A percentile compares a stretch with the other conserved stretches of the same genome.
Evolutionary conservation across 305 asterid species (phyloP).

Genomic region (Coffea humblotiana): DNA sequence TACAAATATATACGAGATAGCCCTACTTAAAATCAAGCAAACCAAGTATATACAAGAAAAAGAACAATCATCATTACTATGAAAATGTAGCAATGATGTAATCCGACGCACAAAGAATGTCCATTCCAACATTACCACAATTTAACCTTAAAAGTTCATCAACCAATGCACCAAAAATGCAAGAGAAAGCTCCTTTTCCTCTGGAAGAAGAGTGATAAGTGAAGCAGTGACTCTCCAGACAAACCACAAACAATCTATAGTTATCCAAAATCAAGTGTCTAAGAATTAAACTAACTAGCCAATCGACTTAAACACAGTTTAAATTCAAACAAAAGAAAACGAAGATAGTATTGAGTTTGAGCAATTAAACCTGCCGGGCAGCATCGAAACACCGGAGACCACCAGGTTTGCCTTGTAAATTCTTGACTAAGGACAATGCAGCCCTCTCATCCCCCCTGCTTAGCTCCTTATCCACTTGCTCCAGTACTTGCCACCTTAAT

Average conservation of each 20-base stretch:
- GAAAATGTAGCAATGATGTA: too few relatives aligned
- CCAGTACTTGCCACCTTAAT: conserved; percentile 45
- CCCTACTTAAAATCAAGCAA: neutral
- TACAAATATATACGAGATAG: neutral
- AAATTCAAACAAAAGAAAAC: neutral
- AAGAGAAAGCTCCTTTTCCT: neutral
- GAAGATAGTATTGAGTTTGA: conserved; percentile 2
- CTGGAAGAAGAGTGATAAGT: neutral
- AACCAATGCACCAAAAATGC: neutral
- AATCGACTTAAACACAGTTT: neutral
- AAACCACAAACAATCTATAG: neutral
- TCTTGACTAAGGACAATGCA: conserved; percentile 68
- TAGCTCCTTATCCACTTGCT: conserved; percentile 78
- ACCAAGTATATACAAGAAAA: neutral
- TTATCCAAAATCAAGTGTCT: neutral
- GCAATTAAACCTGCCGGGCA: conserved; percentile 72
- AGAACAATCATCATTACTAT: neutral
- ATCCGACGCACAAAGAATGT: neutral
- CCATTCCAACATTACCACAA: neutral
- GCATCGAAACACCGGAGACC: conserved; percentile 86
- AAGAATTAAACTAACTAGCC: neutral
- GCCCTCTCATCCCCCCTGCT: conserved; percentile 69
- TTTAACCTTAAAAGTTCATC: neutral
- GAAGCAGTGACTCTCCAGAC: neutral
- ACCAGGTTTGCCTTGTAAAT: conserved; percentile 57